Evolutionary conservation across 1,139 yeast genomes (phyloP).

Genomic region (Lodderomyces oxycetoniae): DNA sequence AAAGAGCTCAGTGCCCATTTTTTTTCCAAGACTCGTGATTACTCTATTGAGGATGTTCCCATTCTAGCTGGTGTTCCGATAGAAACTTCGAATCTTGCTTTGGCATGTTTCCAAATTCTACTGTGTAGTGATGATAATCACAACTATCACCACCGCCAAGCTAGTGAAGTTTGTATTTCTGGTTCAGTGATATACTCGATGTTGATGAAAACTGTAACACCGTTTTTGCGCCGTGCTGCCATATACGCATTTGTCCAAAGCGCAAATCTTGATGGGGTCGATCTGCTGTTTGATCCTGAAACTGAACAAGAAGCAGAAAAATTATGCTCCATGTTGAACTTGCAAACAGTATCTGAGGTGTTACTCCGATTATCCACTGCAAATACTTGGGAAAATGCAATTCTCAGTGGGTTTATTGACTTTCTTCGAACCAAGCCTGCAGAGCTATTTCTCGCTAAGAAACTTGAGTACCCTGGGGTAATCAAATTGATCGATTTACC

Average conservation of each 20-base stretch:
- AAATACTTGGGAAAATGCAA: slow-evolving; percentile 12
- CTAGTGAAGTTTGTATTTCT: slow-evolving; percentile 14
- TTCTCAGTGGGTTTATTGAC: neutral
- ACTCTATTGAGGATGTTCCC: slow-evolving; percentile 34
- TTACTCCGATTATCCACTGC: slow-evolving; percentile 16
- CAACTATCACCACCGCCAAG: slow-evolving; percentile 14
- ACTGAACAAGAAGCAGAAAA: slow-evolving; percentile 49
- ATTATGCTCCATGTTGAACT: slow-evolving; percentile 48
- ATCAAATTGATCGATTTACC: slow-evolving; percentile 59
- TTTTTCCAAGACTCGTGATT: slow-evolving; percentile 21
- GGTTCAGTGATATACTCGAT: slow-evolving; percentile 43
- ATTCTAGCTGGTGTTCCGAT: slow-evolving; percentile 21
- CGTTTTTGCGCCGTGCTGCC: slow-evolving; percentile 65
- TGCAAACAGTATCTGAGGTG: slow-evolving; percentile 31
- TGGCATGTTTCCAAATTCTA: slow-evolving; percentile 16
- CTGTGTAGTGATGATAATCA: too few species aligned
- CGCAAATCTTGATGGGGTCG: slow-evolving; percentile 48
- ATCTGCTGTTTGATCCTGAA: slow-evolving; percentile 15
- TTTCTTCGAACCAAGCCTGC: neutral
- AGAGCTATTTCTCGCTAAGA: slow-evolving; percentile 13
- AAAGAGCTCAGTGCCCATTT: slow-evolving; percentile 23
- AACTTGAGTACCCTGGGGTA: slow-evolving; percentile 65
- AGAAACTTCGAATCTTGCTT: slow-evolving; percentile 15
- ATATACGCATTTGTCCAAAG: slow-evolving; percentile 55
- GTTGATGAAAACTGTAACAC: slow-evolving; percentile 53